These are phyloP conservation scores for Aspergillus sergii DNA, from an alignment of 2,329 filamentous ascomycete species.

Conservation along the genomic window DNA sequence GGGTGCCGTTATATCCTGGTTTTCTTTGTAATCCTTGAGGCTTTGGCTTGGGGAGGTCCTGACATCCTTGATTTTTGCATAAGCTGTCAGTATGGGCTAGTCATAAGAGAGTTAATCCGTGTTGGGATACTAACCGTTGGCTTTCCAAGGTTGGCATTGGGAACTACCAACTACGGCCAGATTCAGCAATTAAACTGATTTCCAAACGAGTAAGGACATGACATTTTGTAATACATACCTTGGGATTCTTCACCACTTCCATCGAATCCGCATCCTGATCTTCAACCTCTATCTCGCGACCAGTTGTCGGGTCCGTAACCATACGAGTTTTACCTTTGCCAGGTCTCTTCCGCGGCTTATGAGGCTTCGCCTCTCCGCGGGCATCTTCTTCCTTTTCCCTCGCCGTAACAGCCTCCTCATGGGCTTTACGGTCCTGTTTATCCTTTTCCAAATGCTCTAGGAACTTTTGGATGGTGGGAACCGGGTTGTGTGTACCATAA, in stretches of 20 bases:
- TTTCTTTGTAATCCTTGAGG: constrained; percentile 76
- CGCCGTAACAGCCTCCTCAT: constrained; percentile 15
- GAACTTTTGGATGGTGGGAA: constrained; percentile 86
- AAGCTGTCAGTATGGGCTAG: constrained; percentile 3
- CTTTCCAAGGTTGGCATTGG: constrained; percentile 85
- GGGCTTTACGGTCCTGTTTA: constrained; percentile 70
- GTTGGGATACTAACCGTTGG: constrained; percentile 54
- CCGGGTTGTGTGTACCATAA: constrained; percentile 80
- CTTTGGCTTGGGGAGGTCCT: constrained; percentile 72
- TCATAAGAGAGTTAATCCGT: background rate
- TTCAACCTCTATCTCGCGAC: constrained; percentile 81
- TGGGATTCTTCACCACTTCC: constrained; percentile 71
- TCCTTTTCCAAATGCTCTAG: constrained; percentile 76
- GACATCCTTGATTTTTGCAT: constrained; percentile 52
- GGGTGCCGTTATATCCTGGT: constrained; percentile 87
- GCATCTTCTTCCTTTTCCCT: constrained; percentile 43
- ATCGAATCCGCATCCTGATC: constrained; percentile 73
- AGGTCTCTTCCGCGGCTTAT: constrained; percentile 50
- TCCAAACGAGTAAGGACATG: background rate
- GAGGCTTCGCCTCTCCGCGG: constrained; percentile 41
- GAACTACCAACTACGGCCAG: constrained; percentile 68
- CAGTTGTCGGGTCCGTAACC: constrained; percentile 87
- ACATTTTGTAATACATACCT: constrained; percentile 48
- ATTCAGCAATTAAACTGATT: constrained; percentile 2
- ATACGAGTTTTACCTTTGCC: constrained; percentile 51